phyloP scores from a whole-genome alignment of 192 early-diverging fungal genomes.

The Thamnidium elegans region DNA sequence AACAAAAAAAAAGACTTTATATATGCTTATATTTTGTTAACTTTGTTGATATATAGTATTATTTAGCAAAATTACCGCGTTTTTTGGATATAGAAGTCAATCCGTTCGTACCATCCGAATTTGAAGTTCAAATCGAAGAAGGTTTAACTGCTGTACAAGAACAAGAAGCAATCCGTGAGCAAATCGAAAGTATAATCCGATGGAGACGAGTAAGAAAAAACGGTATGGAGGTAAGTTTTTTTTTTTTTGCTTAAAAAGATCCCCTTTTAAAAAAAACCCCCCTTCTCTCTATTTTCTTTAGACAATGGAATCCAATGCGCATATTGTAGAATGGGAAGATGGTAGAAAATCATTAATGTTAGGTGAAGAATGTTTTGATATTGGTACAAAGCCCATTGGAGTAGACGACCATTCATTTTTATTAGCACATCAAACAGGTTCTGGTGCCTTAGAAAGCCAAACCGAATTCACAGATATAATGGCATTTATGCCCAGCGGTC shows the following conservation, averaged over 20 bases:
- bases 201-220: constrained; percentile 58
- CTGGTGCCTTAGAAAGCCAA: constrained; percentile 66
- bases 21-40: neutral
- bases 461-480: constrained; percentile 55
- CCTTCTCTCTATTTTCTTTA: no score
- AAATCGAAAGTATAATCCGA: constrained; percentile 71
- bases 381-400: constrained; percentile 46
- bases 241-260: no score
- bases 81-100: constrained; percentile 63
- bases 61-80: constrained; percentile 59
- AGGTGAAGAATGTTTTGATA: constrained; percentile 74
- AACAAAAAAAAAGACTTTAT: constrained; percentile 18
- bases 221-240: constrained; percentile 29
- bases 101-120: constrained; percentile 61
- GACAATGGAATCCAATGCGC: constrained; percentile 70
- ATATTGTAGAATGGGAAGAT: constrained; percentile 78
- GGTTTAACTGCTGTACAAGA: constrained; percentile 41
- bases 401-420: constrained; percentile 62
- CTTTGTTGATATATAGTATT: constrained; percentile 29
- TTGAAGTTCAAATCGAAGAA: constrained; percentile 38
- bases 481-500: constrained; percentile 63
- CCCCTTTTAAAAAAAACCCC: no score
- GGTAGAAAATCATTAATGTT: constrained; percentile 68
- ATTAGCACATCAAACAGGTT: constrained; percentile 48
- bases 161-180: constrained; percentile 42